These are phyloP conservation scores for Hypomontagnella submonticulosa DNA, from an alignment of 495 filamentous ascomycete species.

Conservation along the genomic window DNA sequence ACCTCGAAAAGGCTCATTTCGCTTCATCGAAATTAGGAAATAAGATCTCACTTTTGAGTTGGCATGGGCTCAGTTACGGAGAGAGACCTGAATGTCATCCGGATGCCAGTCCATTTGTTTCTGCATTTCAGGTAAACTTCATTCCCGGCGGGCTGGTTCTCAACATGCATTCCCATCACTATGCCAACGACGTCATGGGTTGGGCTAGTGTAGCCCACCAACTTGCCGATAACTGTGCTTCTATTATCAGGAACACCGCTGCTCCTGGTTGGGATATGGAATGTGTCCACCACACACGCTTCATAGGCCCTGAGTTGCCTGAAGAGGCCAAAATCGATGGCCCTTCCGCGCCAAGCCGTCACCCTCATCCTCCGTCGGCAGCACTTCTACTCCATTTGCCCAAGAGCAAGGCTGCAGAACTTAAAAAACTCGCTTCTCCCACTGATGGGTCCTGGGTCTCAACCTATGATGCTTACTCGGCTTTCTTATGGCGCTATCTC, in stretches of 20 bases:
- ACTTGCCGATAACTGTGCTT: conserved; percentile 57
- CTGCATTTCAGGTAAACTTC: conserved; percentile 58
- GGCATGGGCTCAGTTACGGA: conserved; percentile 54
- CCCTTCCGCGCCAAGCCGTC: conserved; percentile 44
- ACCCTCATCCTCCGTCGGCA: conserved; percentile 46
- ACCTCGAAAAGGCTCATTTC: conserved; percentile 50
- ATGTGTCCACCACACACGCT: conserved; percentile 49
- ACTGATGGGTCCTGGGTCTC: conserved; percentile 53
- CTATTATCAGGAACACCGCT: conserved; percentile 46
- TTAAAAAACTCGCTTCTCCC: conserved; percentile 53
- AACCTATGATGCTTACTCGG: conserved; percentile 56
- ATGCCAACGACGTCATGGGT: conserved; percentile 57
- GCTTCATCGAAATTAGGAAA: conserved; percentile 46
- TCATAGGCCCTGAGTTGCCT: conserved; percentile 42
- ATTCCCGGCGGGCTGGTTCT: conserved; percentile 56
- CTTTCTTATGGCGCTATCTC: conserved; percentile 50
- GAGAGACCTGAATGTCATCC: conserved; percentile 55
- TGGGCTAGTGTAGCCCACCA: conserved; percentile 54
- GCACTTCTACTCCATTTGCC: conserved; percentile 56
- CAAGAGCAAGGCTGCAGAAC: conserved; percentile 55
- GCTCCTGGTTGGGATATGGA: conserved; percentile 52
- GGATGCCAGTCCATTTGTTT: conserved; percentile 46
- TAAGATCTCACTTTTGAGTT: conserved; percentile 45
- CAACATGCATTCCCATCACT: conserved; percentile 59
- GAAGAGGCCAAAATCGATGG: conserved; percentile 48